These are phyloP conservation scores for Chaetoscypha palmicola DNA, from an alignment of 2,329 filamentous ascomycete genomes.

Conservation along the genomic window DNA sequence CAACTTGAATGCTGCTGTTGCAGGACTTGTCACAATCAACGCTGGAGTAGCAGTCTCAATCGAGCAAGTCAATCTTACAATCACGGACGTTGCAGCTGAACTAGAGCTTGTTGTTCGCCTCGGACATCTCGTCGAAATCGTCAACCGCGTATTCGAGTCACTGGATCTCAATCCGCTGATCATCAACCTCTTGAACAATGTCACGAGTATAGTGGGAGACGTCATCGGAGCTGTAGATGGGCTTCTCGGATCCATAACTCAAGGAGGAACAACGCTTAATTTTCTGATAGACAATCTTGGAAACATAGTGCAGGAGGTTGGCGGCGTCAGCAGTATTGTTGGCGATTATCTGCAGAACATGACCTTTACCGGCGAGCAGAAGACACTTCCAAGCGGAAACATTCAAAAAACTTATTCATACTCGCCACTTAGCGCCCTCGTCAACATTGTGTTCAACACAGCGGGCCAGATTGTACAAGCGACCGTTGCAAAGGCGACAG, in stretches of 20 bases:
- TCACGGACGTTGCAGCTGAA: conserved; percentile 51
- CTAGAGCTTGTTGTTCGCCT: conserved; percentile 53
- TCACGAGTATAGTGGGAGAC: conserved; percentile 43
- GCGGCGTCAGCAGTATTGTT: conserved; percentile 46
- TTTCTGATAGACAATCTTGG: conserved; percentile 55
- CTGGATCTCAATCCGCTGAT: conserved; percentile 56
- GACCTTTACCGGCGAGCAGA: conserved; percentile 39
- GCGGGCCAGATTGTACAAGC: conserved; percentile 49
- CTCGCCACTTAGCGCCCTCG: conserved; percentile 41
- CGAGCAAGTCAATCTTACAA: conserved; percentile 52
- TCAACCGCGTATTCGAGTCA: conserved; percentile 52
- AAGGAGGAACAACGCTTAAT: conserved; percentile 46
- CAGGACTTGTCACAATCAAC: conserved; percentile 47
- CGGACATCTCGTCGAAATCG: conserved; percentile 53
- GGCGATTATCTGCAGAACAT: conserved; percentile 53
- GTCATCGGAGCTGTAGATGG: conserved; percentile 53
- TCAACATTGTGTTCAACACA: conserved; percentile 49
- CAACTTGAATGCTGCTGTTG: conserved; percentile 54
- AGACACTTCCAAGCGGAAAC: conserved; percentile 31
- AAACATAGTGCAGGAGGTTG: conserved; percentile 55
- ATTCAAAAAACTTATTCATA: conserved; percentile 48
- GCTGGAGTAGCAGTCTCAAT: conserved; percentile 41
- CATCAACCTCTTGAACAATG: conserved; percentile 47
- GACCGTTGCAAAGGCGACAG: conserved; percentile 27
- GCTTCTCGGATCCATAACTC: conserved; percentile 50